These are phyloP conservation scores for Candida nanaspora DNA, from an alignment of 805 yeast species.

Conservation along the genomic window DNA sequence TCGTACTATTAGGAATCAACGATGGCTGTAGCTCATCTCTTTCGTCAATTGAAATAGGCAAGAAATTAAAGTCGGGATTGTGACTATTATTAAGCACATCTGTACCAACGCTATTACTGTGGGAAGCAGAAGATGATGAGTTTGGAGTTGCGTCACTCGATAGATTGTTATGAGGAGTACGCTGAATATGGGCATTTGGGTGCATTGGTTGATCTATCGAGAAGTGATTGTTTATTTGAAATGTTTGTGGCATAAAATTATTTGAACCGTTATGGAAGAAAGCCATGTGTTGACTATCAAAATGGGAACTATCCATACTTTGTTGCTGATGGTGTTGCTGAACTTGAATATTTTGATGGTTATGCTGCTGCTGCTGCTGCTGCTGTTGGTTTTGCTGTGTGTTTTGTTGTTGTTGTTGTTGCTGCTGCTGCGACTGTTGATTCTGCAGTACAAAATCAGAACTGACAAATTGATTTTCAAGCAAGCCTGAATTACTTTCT, in stretches of 20 bases:
- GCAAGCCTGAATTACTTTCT: neutral
- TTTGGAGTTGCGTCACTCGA: no score
- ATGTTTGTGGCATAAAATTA: no score
- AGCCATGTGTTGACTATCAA: no score
- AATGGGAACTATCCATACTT: neutral
- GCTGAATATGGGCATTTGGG: no score
- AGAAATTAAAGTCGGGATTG: no score
- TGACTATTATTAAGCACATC: neutral
- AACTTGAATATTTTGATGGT: neutral
- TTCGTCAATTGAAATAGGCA: neutral
- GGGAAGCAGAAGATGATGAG: no score
- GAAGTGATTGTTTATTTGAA: no score
- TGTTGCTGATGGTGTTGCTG: slow-evolving; percentile 1
- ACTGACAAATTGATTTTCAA: slow-evolving; percentile 15
- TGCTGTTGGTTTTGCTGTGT: slow-evolving; percentile 17
- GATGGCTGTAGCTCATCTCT: neutral
- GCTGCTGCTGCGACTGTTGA: slow-evolving; percentile 5
- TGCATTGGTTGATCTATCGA: no score
- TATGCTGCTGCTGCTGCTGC: slow-evolving; percentile 1
- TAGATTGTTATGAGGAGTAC: no score
- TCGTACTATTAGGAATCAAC: neutral
- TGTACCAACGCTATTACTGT: no score
- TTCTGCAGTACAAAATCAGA: slow-evolving; percentile 11
- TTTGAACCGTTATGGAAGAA: no score
- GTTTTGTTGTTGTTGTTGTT: slow-evolving; percentile 4